Evolutionary conservation across 768 basidiomycete genomes (phyloP).

Genomic region (Psilocybe sp.): DNA sequence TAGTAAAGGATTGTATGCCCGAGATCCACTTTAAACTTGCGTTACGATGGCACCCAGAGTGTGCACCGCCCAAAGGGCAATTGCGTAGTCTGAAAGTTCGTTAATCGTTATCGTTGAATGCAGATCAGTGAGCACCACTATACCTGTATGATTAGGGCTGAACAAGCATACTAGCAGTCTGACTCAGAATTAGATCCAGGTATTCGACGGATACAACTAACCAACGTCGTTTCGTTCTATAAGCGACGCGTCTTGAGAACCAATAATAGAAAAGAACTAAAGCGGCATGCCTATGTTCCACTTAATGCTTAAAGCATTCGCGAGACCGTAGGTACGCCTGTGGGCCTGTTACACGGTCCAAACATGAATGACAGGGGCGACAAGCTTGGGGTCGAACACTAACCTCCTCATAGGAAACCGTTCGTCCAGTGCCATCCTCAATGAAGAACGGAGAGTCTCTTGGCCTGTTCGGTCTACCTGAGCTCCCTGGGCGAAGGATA

Average conservation of each 20-base stretch:
- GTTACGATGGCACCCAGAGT: slow-evolving; percentile 56
- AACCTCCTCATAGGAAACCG: slow-evolving; percentile 47
- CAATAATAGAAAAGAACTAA: not conserved
- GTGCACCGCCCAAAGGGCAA: slow-evolving; percentile 59
- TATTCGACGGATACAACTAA: slow-evolving; percentile 20
- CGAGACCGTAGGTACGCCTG: slow-evolving; percentile 45
- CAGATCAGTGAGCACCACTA: not conserved
- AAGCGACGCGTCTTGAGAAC: not conserved
- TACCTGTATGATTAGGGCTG: slow-evolving; percentile 64
- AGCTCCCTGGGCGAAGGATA: slow-evolving; percentile 46
- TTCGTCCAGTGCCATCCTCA: slow-evolving; percentile 50
- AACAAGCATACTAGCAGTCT: slow-evolving; percentile 50
- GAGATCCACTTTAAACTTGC: slow-evolving; percentile 27
- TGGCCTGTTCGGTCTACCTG: slow-evolving; percentile 40
- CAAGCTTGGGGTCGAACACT: slow-evolving; percentile 5
- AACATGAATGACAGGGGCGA: not conserved
- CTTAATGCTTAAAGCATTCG: slow-evolving; percentile 48
- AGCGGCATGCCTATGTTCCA: slow-evolving; percentile 43
- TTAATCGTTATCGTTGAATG: not conserved
- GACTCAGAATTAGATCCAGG: not conserved
- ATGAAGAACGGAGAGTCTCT: slow-evolving; percentile 53
- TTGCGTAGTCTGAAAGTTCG: slow-evolving; percentile 44
- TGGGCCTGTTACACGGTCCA: slow-evolving; percentile 21
- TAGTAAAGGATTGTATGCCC: not conserved
- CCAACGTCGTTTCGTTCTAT: slow-evolving; percentile 53